Base-by-base conservation (phyloP, 228 moss, liverwort and hornwort genomes). In the Sphagnum fallax region DNA sequence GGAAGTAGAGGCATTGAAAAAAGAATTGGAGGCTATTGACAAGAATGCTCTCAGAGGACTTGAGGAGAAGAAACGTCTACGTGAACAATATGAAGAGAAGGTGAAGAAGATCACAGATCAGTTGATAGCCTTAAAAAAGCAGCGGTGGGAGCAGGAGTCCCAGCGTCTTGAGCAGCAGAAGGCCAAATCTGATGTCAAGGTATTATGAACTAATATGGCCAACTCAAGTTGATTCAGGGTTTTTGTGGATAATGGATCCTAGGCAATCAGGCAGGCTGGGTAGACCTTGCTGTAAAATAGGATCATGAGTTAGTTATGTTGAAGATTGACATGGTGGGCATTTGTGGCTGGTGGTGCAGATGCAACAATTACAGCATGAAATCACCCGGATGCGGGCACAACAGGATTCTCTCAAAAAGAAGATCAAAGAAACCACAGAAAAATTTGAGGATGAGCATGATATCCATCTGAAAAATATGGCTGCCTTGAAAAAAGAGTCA, bases 41-140 rank as follows among this genome's bases (percentile, higher is more conserved):
- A 87, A 79, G 74, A 89, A 83, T 73, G 86, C 77, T 47, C 87
- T 86, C 53, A 71, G 82, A 57, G 91, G 86, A 63, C 82, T 73
- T 6, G 91, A 91, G 10, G 89, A 94, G 78, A 89, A 89, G 75
- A 87, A 65, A 60, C 80, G 83, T 57, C 64, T 91, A 75, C 78
- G 83, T n/a, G 89, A 94, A 78, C 86, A 89, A 12, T 94, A 89
- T 11, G 91, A 94, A 75, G 91, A 94, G 75, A 94, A 89, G 76
- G 82, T 94, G 65, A 94, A 86, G 71, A 91, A 75, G 66, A 88
- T 94, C 16, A 94, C 94, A 8, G 72, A 81, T 69, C 91, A 94
- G 65, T 65, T 94, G 65, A 80, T 89, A 49, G 89, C 91, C 11
- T 49, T 94, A 61, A 94, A 91, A 75, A 89, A 83, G 32, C 91